Conservation (phyloP, 1,284 basidiomycete genomes). For the Irpex rosettiformis region DNA sequence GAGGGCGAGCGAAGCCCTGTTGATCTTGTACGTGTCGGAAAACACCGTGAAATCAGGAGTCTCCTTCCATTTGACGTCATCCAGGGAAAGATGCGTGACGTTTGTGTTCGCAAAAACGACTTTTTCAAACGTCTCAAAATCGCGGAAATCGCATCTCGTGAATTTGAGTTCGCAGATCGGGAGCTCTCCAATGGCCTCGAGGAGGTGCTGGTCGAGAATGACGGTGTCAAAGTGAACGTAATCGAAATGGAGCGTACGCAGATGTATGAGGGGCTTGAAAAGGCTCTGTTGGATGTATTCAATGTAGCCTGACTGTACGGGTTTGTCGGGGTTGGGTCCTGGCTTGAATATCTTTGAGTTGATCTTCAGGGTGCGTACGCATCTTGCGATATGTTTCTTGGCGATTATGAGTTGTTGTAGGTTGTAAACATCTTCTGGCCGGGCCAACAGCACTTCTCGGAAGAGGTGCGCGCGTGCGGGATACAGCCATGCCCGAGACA, state of each 20-base stretch:
- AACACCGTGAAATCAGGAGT: not conserved
- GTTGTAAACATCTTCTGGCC: not conserved
- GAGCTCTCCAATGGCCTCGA: not conserved
- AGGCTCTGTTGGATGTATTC: not conserved
- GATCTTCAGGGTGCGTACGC: not conserved
- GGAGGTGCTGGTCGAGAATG: not conserved
- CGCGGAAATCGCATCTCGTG: not conserved
- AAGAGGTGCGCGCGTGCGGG: not conserved
- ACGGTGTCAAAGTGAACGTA: not conserved
- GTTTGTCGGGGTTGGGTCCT: not conserved
- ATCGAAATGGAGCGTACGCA: not conserved
- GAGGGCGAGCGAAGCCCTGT: not conserved
- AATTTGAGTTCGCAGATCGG: not conserved
- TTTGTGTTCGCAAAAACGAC: not conserved
- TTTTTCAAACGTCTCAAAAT: not conserved
- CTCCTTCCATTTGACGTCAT: not conserved
- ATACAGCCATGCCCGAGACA: slow-evolving; percentile 1
- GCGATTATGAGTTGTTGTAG: not conserved
- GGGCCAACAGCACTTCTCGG: not conserved
- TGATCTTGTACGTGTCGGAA: not conserved
- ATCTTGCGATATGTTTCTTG: not conserved
- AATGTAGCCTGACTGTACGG: not conserved
- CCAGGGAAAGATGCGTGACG: not conserved
- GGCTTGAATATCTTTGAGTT: not conserved
- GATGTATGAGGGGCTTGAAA: not conserved